Conservation (phyloP, 23 red algal species). For the Gracilaria gracilis region DNA sequence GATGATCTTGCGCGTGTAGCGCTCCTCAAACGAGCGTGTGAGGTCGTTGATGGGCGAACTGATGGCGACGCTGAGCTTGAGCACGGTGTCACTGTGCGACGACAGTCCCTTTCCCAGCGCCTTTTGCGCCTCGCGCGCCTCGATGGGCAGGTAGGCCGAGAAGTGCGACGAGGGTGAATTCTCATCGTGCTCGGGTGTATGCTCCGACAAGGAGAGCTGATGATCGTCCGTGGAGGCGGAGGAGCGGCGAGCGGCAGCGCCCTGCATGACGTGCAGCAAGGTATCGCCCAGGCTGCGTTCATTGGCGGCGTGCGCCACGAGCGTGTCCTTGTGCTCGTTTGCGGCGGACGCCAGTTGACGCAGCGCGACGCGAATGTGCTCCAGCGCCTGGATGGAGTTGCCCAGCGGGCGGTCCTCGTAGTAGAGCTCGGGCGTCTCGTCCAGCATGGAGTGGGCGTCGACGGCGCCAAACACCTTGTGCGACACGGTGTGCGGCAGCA, state of each 20-base stretch:
- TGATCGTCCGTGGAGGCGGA: not conserved
- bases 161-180: slow-evolving; percentile 41
- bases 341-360: slow-evolving; percentile 60
- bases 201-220: slow-evolving; percentile 27
- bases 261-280: slow-evolving; percentile 50
- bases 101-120: slow-evolving; percentile 59
- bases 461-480: slow-evolving; percentile 26
- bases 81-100: slow-evolving; percentile 29
- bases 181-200: not conserved
- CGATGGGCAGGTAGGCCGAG: slow-evolving; percentile 51
- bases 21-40: slow-evolving; percentile 65
- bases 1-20: slow-evolving; percentile 72
- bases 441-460: not conserved
- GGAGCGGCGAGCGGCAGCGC: not conserved
- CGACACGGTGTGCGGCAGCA: slow-evolving; percentile 20
- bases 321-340: slow-evolving; percentile 73
- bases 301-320: slow-evolving; percentile 50
- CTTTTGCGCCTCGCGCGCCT: slow-evolving; percentile 59
- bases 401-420: slow-evolving; percentile 73
- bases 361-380: slow-evolving; percentile 64
- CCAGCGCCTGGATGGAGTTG: slow-evolving; percentile 68
- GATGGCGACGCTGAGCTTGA: slow-evolving; percentile 56
- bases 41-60: slow-evolving; percentile 70
- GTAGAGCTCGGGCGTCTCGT: slow-evolving; percentile 78
- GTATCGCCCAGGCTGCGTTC: slow-evolving; percentile 60